Evolutionary conservation across 2,329 filamentous ascomycete species (phyloP), one percentile per base, ranked within the genome.

Genomic region (Bisporella sp.): DNA sequence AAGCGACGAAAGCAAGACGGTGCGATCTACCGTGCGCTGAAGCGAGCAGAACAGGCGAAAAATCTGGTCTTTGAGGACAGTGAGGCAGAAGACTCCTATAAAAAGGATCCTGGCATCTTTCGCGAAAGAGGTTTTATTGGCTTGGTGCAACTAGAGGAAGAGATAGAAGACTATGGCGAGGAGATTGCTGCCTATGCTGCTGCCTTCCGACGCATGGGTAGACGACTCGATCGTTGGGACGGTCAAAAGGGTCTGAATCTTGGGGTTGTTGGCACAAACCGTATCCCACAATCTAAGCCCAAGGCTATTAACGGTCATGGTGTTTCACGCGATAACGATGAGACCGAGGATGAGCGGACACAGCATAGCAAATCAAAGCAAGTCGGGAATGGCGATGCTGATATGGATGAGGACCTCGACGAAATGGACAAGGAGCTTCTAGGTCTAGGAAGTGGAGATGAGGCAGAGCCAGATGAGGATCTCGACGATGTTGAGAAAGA

Each of bases 81-180:
- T 56, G 82, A 85, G 48, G 76, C 75, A 32, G 83, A 86, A 41
- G 73, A 73, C 4, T 65, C 59, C 41, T 61, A 70, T 43, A 62
- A 65, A 40, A 68, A 60, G 48, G 52, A 57, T 13, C 53, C 52
- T 44, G 48, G 47, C 8, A 56, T 53, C 30, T 83, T 82, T 58
- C 72, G 76, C 35, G 78, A 82, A 61, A 71, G 71, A 54, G 80
- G 81, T 5, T 71, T 82, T 48, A 79, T 75, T n/a, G 88, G 83
- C 1, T 74, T 88, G 39, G 79, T 78, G 47, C 82, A 78, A 32
- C 70, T 87, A 0, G 69, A 69, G 21, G 68, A 70, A 12, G 87
- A 91, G 63, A 68, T 74, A 0, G 84, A 89, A 54, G 87, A 92
- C 67, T 87, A 82, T 58, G 88, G 88, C 41, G 88, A 92, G 65